Base-by-base conservation (phyloP, 2,329 filamentous ascomycete species). In the Aschersonia sp. region DNA sequence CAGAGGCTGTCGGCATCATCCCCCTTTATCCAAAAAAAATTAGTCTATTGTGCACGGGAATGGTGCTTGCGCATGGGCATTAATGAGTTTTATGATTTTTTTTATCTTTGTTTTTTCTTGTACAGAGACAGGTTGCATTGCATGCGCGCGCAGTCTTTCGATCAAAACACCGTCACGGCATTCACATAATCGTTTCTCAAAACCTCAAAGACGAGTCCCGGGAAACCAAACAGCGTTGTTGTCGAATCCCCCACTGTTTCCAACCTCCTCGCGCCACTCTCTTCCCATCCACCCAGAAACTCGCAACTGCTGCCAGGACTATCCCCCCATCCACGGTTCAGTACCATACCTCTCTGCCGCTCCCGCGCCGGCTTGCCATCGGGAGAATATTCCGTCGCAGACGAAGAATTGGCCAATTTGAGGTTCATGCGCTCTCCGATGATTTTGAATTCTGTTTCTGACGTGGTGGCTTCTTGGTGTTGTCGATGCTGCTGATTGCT, bases 141-240 rank as follows among this genome's bases (percentile, higher is more conserved):
- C 22, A 22, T 22, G 22, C 22, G 22, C 22, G 2, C 22, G 22
- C 22, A 22, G 12, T 35, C 30, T 8, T 11, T 30, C n/a, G 32
- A 14, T 76, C 62, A 95, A 68, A 89, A 95, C 30, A 95, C 81
- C 8, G 90, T 97, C 61, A 97, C 71, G 30, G 86, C 84, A 63
- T 87, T 94, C 30, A 98, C 85, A 51, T 80, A 83, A 4, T 86
- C 88, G 59, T 94, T 95, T 77, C 86, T 89, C 63, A 97, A 66
- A 31, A 98, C 90, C 66, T 98, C 92, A 67, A 98, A 97, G 44
- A 95, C 79, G 63, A 97, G 68, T 0, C 92, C 90, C 0, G 92
- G 90, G 58, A 95, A 95, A 1, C 90, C 89, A 67, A 87, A 97
- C 31, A 98, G 66, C 51, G 89, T 90, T 12, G 89, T 95, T 48